Evolutionary conservation across 352 stramenopile species (phyloP).

Genomic region (Pythium graminicola): DNA sequence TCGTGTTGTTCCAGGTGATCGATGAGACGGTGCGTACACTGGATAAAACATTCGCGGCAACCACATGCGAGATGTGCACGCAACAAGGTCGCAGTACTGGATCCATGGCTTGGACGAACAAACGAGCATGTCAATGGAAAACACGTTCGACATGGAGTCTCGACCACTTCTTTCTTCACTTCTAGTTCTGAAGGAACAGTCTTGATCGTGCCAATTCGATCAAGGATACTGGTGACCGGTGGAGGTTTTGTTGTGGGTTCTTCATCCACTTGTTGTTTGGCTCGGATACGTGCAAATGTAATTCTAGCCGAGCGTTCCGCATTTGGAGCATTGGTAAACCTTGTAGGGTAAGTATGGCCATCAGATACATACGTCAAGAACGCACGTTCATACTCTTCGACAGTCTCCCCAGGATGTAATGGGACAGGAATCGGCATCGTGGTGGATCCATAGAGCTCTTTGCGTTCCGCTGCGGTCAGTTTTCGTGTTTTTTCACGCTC

Average conservation of each 20-base stretch:
- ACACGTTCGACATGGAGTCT: background rate
- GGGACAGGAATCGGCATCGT: background rate
- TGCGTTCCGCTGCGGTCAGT: too few species aligned
- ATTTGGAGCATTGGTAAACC: constrained; percentile 1
- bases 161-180: background rate
- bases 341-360: background rate
- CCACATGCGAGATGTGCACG: constrained; percentile 17
- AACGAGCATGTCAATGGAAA: constrained; percentile 4
- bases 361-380: background rate
- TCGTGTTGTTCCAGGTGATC: background rate
- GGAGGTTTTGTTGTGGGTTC: background rate
- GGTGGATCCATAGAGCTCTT: background rate
- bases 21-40: constrained; percentile 21
- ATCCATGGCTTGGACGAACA: background rate
- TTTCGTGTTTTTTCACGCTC: too few species aligned
- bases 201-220: too few species aligned
- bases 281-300: constrained; percentile 2
- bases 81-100: background rate
- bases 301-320: constrained; percentile 4
- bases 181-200: too few species aligned
- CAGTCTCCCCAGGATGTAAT: constrained; percentile 1
- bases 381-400: background rate
- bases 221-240: too few species aligned
- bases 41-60: constrained; percentile 22
- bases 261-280: background rate